Percentiles rank a stretch among this genome's conserved stretches.
These are phyloP conservation scores for Coemansia sp. DNA, from an alignment of 192 early-diverging fungal genomes.

Conservation along the genomic window DNA sequence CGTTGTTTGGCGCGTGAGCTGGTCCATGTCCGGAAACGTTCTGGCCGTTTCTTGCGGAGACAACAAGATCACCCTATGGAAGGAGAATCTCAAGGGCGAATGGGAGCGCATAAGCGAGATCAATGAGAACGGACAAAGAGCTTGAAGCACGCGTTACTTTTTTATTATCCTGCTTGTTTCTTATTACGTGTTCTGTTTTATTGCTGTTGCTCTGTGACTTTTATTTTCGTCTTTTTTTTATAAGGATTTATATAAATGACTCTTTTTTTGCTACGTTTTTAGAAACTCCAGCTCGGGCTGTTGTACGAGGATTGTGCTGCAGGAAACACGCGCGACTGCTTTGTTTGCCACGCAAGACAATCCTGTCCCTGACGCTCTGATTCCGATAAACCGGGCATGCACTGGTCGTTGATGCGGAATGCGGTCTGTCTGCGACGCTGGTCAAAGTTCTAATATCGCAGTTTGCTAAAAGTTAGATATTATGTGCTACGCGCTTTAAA, in stretches of 20 bases:
- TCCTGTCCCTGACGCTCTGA: background rate
- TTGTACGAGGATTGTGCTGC: constrained; percentile 1
- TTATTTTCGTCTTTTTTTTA: background rate
- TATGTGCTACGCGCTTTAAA: too few species aligned
- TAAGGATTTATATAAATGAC: background rate
- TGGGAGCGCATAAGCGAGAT: constrained; percentile 86
- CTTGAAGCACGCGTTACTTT: constrained; percentile 1
- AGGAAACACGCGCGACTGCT: constrained; percentile 6
- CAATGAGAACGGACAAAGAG: constrained; percentile 44
- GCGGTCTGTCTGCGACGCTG: background rate
- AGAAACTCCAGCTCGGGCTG: constrained; percentile 13
- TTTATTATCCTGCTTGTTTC: too few species aligned
- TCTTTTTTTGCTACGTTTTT: background rate
- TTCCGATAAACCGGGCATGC: background rate
- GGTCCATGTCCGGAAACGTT: constrained; percentile 93
- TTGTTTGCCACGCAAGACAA: background rate
- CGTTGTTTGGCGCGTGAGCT: constrained; percentile 98
- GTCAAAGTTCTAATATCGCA: background rate
- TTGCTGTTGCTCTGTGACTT: background rate
- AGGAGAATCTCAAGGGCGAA: constrained; percentile 88
- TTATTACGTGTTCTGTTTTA: background rate
- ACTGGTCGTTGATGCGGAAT: background rate
- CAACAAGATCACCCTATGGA: constrained; percentile 96
- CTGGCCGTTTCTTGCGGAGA: constrained; percentile 95
- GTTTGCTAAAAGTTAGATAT: too few species aligned